phyloP scores from a whole-genome alignment of 768 basidiomycete genomes.

The Boletus insuetus region DNA sequence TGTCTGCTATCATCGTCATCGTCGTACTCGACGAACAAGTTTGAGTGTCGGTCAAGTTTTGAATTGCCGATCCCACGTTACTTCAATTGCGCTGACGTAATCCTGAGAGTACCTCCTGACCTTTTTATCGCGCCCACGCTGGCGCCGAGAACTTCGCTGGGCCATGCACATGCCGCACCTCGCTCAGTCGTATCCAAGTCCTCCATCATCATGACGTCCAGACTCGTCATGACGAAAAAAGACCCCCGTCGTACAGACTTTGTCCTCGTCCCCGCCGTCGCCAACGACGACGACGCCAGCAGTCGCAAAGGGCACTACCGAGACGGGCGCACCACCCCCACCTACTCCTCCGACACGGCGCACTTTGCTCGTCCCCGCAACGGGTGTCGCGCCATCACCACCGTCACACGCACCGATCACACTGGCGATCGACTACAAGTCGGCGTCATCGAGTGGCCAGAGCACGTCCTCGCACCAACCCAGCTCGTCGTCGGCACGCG shows the following conservation, averaged over 20 bases:
- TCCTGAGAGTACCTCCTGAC: background rate
- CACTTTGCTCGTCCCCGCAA: constrained; percentile 1
- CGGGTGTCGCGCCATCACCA: constrained; percentile 20
- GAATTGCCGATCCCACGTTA: too few relatives aligned
- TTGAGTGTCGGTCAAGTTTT: too few relatives aligned
- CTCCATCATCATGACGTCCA: constrained; percentile 18
- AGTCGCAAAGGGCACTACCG: background rate
- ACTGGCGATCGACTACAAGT: constrained; percentile 25
- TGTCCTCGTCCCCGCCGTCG: background rate
- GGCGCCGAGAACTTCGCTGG: background rate
- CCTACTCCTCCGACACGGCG: constrained; percentile 21
- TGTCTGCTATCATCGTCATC: background rate
- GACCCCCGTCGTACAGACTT: constrained; percentile 29
- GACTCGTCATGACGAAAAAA: constrained; percentile 21
- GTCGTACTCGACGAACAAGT: too few relatives aligned
- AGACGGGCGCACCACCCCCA: background rate
- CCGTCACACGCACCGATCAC: constrained; percentile 21
- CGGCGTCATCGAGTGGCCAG: constrained; percentile 32
- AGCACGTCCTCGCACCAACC: background rate
- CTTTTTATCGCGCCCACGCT: background rate
- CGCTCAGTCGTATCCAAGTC: background rate
- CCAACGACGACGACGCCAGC: background rate
- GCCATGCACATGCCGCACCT: background rate
- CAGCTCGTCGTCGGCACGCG: constrained; percentile 27
- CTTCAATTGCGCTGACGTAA: constrained; percentile 9